A percentile compares a stretch with the other conserved stretches of the same genome.
These are phyloP conservation scores for Glutinoglossum americanum DNA, from an alignment of 495 filamentous ascomycete species.

Conservation along the genomic window DNA sequence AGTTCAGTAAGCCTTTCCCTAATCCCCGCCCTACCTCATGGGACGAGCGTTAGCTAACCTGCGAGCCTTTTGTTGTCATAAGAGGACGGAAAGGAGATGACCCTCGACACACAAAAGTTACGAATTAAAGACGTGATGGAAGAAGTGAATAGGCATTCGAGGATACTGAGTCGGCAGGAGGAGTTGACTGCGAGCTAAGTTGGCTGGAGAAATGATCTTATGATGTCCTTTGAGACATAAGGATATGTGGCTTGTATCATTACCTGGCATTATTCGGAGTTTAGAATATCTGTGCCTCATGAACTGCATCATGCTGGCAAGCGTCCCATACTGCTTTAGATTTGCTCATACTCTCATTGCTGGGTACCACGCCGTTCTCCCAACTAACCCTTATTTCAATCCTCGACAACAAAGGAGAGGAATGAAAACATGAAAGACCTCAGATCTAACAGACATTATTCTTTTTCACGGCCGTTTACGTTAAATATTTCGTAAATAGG, in stretches of 20 bases:
- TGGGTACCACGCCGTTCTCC: no score
- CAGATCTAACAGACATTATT: no score
- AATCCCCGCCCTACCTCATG: background rate
- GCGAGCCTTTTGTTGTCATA: background rate
- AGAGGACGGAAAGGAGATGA: conserved; percentile 72
- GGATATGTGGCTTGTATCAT: background rate
- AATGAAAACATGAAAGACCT: no score
- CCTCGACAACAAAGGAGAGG: no score
- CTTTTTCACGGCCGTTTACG: no score
- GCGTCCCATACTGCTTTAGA: background rate
- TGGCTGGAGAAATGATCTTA: background rate
- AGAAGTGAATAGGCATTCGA: conserved; percentile 77
- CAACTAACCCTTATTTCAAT: no score
- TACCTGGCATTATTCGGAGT: background rate
- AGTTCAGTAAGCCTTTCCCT: conserved; percentile 43
- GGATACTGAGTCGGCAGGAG: conserved; percentile 55
- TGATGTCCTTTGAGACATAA: background rate
- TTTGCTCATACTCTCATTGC: background rate
- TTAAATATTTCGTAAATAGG: no score
- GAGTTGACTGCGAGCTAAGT: conserved; percentile 29
- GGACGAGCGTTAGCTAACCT: background rate
- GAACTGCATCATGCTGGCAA: background rate
- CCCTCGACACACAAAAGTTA: conserved; percentile 46
- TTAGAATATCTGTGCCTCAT: background rate
- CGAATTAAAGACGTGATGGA: conserved; percentile 72